phyloP scores from a whole-genome alignment of 192 early-diverging fungal species.

The Coemansia sp. region DNA sequence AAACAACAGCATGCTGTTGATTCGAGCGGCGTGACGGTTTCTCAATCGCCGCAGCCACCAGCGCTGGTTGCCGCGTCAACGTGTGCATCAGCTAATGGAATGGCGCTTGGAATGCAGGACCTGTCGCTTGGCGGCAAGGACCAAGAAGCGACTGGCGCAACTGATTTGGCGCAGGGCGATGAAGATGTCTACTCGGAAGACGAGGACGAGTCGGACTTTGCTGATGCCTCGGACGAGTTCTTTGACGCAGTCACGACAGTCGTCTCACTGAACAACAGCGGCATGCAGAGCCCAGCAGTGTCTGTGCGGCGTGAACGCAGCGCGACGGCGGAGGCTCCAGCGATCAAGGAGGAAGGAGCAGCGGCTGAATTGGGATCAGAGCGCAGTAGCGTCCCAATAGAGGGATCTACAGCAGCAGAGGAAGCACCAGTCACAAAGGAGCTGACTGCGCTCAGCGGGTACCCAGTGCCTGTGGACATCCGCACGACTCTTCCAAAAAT shows the following conservation, averaged over 20 bases:
- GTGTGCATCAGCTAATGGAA: slow-evolving; percentile 19
- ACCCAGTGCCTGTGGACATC: slow-evolving; percentile 18
- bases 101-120: slow-evolving; percentile 6
- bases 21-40: not conserved
- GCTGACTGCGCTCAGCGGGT: slow-evolving; percentile 47
- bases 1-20: slow-evolving; percentile 13
- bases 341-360: not conserved
- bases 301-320: slow-evolving; percentile 6
- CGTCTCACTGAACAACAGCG: slow-evolving; percentile 23
- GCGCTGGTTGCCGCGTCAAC: slow-evolving; percentile 19
- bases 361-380: not conserved
- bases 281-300: slow-evolving; percentile 7
- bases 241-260: slow-evolving; percentile 61
- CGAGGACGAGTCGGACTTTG: slow-evolving; percentile 54
- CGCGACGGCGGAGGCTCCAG: not conserved
- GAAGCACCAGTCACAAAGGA: slow-evolving; percentile 16
- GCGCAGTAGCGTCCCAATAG: not conserved
- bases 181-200: slow-evolving; percentile 22
- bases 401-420: slow-evolving; percentile 1
- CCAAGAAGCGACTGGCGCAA: not conserved
- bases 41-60: slow-evolving; percentile 5
- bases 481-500: slow-evolving; percentile 56
- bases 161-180: not conserved
- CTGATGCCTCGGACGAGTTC: slow-evolving; percentile 61
- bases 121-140: not conserved